Conservation (phyloP, 2,329 filamentous ascomycete genomes). For the Aspergillus texensis region DNA sequence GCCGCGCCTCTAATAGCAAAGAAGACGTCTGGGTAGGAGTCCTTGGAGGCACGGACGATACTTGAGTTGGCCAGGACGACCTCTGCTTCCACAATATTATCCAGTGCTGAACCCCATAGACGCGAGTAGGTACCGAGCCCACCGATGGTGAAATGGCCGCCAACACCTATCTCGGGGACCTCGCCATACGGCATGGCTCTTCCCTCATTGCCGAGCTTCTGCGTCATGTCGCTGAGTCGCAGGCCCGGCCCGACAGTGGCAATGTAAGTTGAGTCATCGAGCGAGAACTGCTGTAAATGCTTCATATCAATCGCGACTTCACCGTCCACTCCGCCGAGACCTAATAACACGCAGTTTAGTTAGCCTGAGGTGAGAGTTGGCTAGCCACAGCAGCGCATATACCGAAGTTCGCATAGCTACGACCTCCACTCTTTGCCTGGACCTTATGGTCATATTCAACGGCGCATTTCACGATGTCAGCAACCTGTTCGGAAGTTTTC, state of each 20-base stretch:
- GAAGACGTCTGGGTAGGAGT: constrained; percentile 35
- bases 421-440: constrained; percentile 56
- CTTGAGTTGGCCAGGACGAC: constrained; percentile 50
- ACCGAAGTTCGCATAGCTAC: constrained; percentile 58
- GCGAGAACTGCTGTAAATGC: constrained; percentile 34
- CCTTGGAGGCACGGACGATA: constrained; percentile 33
- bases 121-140: constrained; percentile 47
- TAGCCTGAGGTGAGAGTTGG: neutral
- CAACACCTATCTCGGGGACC: constrained; percentile 42
- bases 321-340: constrained; percentile 37
- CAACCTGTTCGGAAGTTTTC: constrained; percentile 43
- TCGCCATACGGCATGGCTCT: constrained; percentile 44
- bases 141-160: constrained; percentile 46
- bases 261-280: constrained; percentile 32
- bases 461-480: constrained; percentile 52
- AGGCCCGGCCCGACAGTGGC: constrained; percentile 42
- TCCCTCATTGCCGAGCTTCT: constrained; percentile 31
- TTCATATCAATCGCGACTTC: constrained; percentile 35
- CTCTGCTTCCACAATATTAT: constrained; percentile 53
- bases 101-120: constrained; percentile 55
- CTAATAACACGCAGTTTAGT: constrained; percentile 15
- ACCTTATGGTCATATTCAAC: constrained; percentile 48
- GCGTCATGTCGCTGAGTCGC: constrained; percentile 36
- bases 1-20: constrained; percentile 42
- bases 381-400: constrained; percentile 11